Base-by-base conservation (phyloP, 1,284 basidiomycete species). In the Boletellus deceptivus region DNA sequence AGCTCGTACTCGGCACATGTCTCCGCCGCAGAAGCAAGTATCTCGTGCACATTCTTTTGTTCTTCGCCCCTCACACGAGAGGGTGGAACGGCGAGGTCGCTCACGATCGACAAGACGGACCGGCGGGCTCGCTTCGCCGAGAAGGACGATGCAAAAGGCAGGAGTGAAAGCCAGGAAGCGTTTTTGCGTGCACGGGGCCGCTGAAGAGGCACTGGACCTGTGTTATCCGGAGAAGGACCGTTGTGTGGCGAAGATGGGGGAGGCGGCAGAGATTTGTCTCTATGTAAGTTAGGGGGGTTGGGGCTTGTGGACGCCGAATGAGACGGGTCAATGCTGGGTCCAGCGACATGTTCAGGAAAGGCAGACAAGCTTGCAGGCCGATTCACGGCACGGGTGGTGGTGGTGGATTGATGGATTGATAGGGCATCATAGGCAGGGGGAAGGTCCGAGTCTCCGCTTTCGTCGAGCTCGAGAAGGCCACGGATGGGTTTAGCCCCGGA, bases 61-160 rank as follows among this genome's bases (percentile, higher is more conserved):
- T 48, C 38, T 2, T 10, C 14, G 17, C 16, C 31, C n/a, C 22
- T 17, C 35, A 36, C 13, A 14, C 43, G 53, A 9, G 49, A 46
- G 20, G 55, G 22, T 31, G 55, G 44, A 46, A 55, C 13, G 8
- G 80, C 73, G 20, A 82, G 69, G 55, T 81, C 76, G 10, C 70
- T 71, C n/a, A 82, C 56, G 16, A 76, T 68, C 0, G 70, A 71
- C 3, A 75, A 62, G 0, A 78, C 69, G 0, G 79, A 79, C 20
- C 60, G 59, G 10, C 72, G 73, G 29, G 77, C 72, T 3, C 56
- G 60, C 35, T 72, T 72, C 1, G 71, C 57, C 4, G 72, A 73
- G 46, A 70, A 65, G 2, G 71, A 71, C 11, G 63, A 59, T 34
- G 51, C 55, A 35, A 70, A 69, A 4, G 67, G 61, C 9, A 72